Conservation (phyloP, 106 monocot species). For the Allium cepa region DNA sequence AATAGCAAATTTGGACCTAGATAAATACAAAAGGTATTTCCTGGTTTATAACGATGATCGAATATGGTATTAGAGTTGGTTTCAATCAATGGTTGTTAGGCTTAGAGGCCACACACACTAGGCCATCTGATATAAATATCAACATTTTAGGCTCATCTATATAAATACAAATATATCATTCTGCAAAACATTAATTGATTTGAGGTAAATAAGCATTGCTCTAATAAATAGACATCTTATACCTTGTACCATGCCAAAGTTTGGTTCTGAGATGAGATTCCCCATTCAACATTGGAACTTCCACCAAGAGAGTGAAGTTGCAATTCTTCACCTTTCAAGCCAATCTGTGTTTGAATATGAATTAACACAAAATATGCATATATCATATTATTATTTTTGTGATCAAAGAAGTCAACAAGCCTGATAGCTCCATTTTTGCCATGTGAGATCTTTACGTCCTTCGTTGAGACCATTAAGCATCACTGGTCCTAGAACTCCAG, state of each 20-base stretch:
- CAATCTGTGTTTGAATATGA: slow-evolving; percentile 26
- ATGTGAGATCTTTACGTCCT: slow-evolving; percentile 49
- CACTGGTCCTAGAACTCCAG: slow-evolving; percentile 36
- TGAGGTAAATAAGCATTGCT: no score
- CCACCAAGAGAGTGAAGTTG: slow-evolving; percentile 38
- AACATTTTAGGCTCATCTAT: no score
- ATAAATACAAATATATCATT: no score
- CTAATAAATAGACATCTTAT: no score
- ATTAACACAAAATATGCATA: background rate
- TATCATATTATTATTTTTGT: background rate
- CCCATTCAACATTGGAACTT: slow-evolving; percentile 50
- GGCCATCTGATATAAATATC: no score
- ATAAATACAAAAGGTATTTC: no score
- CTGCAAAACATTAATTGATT: no score
- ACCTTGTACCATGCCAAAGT: slow-evolving; percentile 67
- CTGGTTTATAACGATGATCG: no score
- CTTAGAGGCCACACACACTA: no score
- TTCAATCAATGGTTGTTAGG: no score
- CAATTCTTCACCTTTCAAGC: slow-evolving; percentile 49
- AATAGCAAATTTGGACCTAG: no score
- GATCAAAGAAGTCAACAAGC: slow-evolving; percentile 4
- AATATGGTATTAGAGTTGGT: no score
- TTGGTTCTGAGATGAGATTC: slow-evolving; percentile 21
- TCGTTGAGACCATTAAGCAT: slow-evolving; percentile 51
- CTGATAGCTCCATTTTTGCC: slow-evolving; percentile 59